phyloP scores from a whole-genome alignment of 352 stramenopile genomes.

The Phytophthora citrophthora region DNA sequence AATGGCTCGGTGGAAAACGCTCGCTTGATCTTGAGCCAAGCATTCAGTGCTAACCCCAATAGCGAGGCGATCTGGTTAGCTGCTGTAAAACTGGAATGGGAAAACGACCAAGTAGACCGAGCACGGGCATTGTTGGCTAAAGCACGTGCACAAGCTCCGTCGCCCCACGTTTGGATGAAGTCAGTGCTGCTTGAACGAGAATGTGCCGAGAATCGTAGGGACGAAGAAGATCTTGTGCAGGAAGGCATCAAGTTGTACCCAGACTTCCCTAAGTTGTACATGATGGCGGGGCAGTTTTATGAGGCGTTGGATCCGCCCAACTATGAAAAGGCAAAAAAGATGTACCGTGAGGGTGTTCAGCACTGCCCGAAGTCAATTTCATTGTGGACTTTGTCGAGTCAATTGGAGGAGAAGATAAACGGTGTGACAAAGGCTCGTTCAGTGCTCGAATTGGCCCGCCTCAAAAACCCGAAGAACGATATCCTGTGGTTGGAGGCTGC shows the following conservation, averaged over 20 bases:
- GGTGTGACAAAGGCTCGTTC: constrained; percentile 96
- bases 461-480: constrained; percentile 96
- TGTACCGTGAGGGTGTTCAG: constrained; percentile 93
- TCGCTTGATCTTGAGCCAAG: constrained; percentile 94
- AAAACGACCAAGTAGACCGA: constrained; percentile 96
- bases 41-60: constrained; percentile 97
- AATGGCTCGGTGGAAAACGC: constrained; percentile 94
- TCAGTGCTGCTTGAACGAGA: constrained; percentile 97
- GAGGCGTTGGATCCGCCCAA: constrained; percentile 59
- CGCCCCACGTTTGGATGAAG: constrained; percentile 97
- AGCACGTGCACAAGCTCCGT: constrained; percentile 84
- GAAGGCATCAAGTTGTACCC: constrained; percentile 92
- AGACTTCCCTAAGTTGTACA: constrained; percentile 96
- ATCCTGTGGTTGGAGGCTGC: constrained; percentile 97
- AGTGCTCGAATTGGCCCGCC: constrained; percentile 95
- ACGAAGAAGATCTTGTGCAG: constrained; percentile 89
- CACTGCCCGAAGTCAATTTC: constrained; percentile 92
- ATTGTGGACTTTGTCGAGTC: constrained; percentile 95
- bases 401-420: constrained; percentile 91
- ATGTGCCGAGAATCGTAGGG: constrained; percentile 50
- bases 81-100: constrained; percentile 98
- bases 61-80: constrained; percentile 97
- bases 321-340: constrained; percentile 87
- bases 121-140: constrained; percentile 86
- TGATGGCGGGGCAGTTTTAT: constrained; percentile 97